Percentiles rank a stretch among this genome's conserved stretches.
Conservation (phyloP, 176 grass and related monocot genomes). For the Oryza nivara region DNA sequence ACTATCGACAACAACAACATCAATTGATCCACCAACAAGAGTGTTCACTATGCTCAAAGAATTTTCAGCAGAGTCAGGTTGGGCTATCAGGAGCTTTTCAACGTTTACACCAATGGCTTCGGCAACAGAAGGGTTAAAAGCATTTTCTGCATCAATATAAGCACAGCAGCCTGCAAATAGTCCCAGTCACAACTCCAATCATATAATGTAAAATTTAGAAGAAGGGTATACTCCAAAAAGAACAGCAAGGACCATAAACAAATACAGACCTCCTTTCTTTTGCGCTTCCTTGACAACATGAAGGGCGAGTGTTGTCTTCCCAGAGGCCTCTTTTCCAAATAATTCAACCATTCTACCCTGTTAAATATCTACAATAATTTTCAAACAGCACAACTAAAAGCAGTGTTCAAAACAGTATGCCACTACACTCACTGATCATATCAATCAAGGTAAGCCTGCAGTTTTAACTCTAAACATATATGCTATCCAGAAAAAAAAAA, state of each 20-base stretch:
- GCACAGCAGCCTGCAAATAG: constrained; percentile 80
- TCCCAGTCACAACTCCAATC: constrained; percentile 33
- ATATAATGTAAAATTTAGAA: constrained; percentile 22
- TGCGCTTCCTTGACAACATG: constrained; percentile 95
- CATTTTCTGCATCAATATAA: constrained; percentile 95
- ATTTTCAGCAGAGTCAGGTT: constrained; percentile 86
- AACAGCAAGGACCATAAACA: constrained; percentile 20
- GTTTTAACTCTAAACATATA: not conserved
- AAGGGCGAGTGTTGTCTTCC: constrained; percentile 95
- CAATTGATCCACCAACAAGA: constrained; percentile 83
- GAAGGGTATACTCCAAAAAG: not conserved
- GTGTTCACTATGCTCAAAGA: constrained; percentile 93
- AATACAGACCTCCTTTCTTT: constrained; percentile 75
- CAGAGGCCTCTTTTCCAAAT: constrained; percentile 88
- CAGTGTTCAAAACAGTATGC: not conserved
- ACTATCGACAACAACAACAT: constrained; percentile 90
- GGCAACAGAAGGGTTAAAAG: constrained; percentile 70
- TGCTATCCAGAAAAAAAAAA: not conserved
- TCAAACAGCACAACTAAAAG: constrained; percentile 24
- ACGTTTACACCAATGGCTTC: constrained; percentile 83
- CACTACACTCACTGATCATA: not conserved
- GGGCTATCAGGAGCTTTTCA: constrained; percentile 78
- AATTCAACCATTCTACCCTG: constrained; percentile 99
- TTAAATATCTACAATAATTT: constrained; percentile 34
- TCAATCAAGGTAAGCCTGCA: not conserved